Evolutionary conservation across 257 asterid genomes (phyloP), one percentile per base, ranked within the genome.

Genomic region (Anisodus tanguticus): DNA sequence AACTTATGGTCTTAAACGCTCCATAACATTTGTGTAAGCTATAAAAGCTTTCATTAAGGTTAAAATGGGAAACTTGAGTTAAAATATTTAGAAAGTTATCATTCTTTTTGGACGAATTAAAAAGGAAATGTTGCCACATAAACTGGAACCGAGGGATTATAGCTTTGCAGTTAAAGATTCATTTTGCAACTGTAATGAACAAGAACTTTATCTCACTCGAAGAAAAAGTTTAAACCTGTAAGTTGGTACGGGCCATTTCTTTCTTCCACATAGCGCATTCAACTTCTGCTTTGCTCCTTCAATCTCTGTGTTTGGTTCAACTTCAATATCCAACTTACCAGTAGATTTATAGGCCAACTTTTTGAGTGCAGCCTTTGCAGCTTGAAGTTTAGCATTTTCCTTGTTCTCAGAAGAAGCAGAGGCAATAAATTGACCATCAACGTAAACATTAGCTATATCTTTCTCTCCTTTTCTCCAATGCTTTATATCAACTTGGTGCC

Each of bases 301-400:
- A 43, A 88, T 86, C 80, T 92, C 97, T 55, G 62, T 72, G 5
- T 89, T 88, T 58, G 63, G 87, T 84, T 90, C 87, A 22, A 86
- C 88, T 47, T 86, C 90, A 7, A 35, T 45, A 15, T 31, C 22
- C 45, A 68, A n/a, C n/a, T 16, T 49, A 31, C 79, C 81, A 62
- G 72, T 58, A 12, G 79, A 13, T 55, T 68, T 86, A 49, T 39
- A 80, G 8, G 89, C 86, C 81, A 92, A 58, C 81, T 86, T 89
- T 62, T 11, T 69, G 35, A 96, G 87, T 83, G 99, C 97, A 63
- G 86, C 89, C 89, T 92, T 93, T 1, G 97, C 98, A 10, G 97
- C 98, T 74, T 89, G 93, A 82, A 94, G 97, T 89, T 81, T 94
- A 0, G 98, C 97, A 66, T 86, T 90, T 86, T 96, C 97, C 80